Base-by-base conservation (phyloP, 345 rosid species). In the Gossypium rotundifolium region DNA sequence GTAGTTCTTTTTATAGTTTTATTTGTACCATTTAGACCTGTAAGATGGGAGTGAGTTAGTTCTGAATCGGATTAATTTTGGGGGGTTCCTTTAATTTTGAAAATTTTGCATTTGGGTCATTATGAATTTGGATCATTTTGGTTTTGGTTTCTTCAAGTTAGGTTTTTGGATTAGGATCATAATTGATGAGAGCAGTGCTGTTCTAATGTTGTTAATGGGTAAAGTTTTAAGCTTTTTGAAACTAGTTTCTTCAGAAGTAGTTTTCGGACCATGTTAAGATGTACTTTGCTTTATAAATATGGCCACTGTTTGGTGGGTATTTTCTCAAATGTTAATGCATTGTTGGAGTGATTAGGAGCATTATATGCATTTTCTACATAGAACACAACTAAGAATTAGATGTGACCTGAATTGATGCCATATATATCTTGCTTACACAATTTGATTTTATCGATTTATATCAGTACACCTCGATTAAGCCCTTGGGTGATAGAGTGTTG, bases 401-500 rank as follows among this genome's bases (percentile, higher is more conserved):
- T 18, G 48, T 48, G 22, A 48, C 55, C 2, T 0, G 71, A 48
- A 25, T 23, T 48, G 71, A 48, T 67, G 40, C 7, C 14, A 3
- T 23, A 12, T 20, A 5, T 33, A 33, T 33, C 40, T 42, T 18
- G 13, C 17, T 8, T 27, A 14, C 11, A 49, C 61, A 13, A 18
- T 20, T 2, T 46, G 55, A 33, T 52, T 12, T 13, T 38, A 29
- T 63, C 27, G 2, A 68, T 48, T 11, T 72, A n/a, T 82, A 71
- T 55, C 81, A 95, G 98, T 95, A 88, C 79, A 93, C 94, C 52
- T 76, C 91, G 0, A 71, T 95, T 59, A 89, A 88, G 85, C 99
- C 98, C 2, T 83, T 90, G 82, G 98, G 93, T 42, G 97, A 95
- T 67, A 81, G 96, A 74, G 91, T 95, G n/a, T 81, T 95, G 85